A percentile compares a stretch with the other conserved stretches of the same genome.
Conservation (phyloP, 2,329 filamentous ascomycete genomes). For the Aspergillus fijiensis region DNA sequence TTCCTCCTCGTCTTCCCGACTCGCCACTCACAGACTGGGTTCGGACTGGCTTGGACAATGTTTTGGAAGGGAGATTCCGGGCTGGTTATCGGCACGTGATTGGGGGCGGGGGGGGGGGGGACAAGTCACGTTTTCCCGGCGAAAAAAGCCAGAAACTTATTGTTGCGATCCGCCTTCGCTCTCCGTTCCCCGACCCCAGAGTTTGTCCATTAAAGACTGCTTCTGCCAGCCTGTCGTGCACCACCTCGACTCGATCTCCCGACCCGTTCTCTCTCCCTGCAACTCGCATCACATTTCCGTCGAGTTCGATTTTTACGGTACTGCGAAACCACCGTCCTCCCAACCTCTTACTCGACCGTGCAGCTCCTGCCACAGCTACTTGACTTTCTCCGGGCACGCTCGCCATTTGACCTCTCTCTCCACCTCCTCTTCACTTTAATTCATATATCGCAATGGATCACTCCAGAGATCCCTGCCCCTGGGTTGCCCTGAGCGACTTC, state of each 20-base stretch:
- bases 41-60: constrained; percentile 15
- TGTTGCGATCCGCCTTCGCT: constrained; percentile 18
- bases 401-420: neutral
- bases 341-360: constrained; percentile 9
- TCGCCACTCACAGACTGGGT: neutral
- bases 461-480: constrained; percentile 93
- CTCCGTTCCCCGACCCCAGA: constrained; percentile 18
- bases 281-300: neutral
- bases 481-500: constrained; percentile 95
- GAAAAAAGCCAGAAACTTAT: constrained; percentile 25
- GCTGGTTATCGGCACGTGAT: constrained; percentile 19
- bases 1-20: neutral
- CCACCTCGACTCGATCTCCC: neutral
- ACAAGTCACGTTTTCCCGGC: constrained; percentile 24
- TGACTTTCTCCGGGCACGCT: constrained; percentile 1
- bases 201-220: constrained; percentile 10
- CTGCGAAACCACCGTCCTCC: constrained; percentile 2
- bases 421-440: constrained; percentile 1
- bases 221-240: constrained; percentile 2
- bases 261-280: neutral
- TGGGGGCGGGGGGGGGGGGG: neutral
- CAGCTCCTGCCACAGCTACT: constrained; percentile 13
- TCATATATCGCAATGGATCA: constrained; percentile 70
- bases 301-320: neutral
- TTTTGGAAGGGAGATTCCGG: constrained; percentile 15